phyloP scores from a whole-genome alignment of 805 yeast genomes.

The Kodamaea neixiangensis region DNA sequence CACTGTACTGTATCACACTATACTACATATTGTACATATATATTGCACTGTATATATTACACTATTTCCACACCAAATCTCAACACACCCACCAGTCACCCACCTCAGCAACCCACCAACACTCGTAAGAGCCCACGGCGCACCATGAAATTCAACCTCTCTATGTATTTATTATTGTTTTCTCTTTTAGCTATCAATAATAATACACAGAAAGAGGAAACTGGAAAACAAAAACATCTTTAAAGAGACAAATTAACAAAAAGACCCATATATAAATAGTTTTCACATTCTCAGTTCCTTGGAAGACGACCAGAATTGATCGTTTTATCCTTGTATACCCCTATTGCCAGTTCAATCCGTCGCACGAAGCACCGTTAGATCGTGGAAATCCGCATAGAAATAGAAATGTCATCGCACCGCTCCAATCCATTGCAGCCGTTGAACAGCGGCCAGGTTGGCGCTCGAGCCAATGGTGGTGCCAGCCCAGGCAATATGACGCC shows the following conservation, averaged over 20 bases:
- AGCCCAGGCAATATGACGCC: slow-evolving; percentile 38
- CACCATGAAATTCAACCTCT: slow-evolving; percentile 3
- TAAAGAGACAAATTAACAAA: slow-evolving; percentile 1
- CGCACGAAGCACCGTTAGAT: not conserved
- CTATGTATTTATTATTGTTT: slow-evolving; percentile 11
- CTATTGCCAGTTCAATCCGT: not conserved
- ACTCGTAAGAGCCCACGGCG: not conserved
- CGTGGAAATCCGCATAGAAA: not conserved
- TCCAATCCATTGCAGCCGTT: slow-evolving; percentile 56
- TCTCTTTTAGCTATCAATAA: slow-evolving; percentile 11
- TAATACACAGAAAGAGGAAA: slow-evolving; percentile 14
- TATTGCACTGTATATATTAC: too few species aligned
- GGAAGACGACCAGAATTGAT: not conserved
- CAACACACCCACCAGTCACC: too few species aligned
- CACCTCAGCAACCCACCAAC: too few species aligned
- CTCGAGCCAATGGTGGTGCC: slow-evolving; percentile 28
- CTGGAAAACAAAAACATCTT: slow-evolving; percentile 13
- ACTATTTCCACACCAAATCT: too few species aligned
- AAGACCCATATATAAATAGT: slow-evolving; percentile 9
- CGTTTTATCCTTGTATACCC: not conserved
- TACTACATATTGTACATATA: too few species aligned
- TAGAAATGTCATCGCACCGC: slow-evolving; percentile 14
- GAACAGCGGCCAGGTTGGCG: slow-evolving; percentile 52
- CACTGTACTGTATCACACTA: too few species aligned
- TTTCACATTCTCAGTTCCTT: slow-evolving; percentile 8